phyloP scores from a whole-genome alignment of 78 protist species.

The Bodo saltans region DNA sequence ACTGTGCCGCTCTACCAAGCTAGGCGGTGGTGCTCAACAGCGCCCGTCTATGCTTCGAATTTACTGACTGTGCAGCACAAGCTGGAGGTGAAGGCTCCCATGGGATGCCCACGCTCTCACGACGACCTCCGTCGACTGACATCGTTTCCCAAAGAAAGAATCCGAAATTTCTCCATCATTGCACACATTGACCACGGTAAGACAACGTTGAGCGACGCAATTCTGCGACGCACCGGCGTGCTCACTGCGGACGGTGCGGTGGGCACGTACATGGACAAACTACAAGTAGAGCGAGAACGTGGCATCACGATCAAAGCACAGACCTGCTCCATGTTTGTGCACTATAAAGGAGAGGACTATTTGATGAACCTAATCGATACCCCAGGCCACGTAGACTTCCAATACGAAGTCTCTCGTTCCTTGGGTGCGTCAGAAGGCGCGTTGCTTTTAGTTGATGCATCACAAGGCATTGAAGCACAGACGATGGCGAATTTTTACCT shows the following conservation, averaged over 20 bases:
- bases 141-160: not conserved
- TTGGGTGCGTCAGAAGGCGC: conserved; percentile 79
- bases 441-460: conserved; percentile 68
- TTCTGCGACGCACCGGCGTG: conserved; percentile 41
- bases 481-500: conserved; percentile 71
- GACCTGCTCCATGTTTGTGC: conserved; percentile 52
- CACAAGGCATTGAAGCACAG: conserved; percentile 78
- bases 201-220: conserved; percentile 53
- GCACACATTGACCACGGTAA: conserved; percentile 74
- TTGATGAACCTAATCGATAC: conserved; percentile 81
- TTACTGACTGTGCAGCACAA: too few relatives aligned
- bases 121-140: too few relatives aligned
- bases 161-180: conserved; percentile 56
- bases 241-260: not conserved
- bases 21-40: too few relatives aligned
- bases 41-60: not conserved
- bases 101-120: too few relatives aligned
- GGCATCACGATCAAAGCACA: conserved; percentile 87
- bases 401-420: conserved; percentile 70
- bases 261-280: conserved; percentile 43
- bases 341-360: conserved; percentile 32
- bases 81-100: too few relatives aligned
- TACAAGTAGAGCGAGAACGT: conserved; percentile 70
- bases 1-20: too few relatives aligned
- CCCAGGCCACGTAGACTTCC: conserved; percentile 88